Conservation (phyloP, 768 basidiomycete species). For the Suillus hirtellus region DNA sequence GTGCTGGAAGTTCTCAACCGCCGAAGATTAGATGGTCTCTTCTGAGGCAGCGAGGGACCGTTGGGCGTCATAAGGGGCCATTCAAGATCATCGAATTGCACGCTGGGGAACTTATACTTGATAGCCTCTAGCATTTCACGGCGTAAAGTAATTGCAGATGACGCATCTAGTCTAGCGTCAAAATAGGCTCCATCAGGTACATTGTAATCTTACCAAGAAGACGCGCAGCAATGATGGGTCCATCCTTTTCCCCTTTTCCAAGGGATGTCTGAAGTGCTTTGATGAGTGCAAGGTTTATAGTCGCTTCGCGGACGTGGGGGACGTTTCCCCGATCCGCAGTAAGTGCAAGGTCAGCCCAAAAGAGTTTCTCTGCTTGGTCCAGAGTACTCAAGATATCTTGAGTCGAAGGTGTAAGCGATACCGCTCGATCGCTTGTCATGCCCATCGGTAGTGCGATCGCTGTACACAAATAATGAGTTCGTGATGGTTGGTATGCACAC, state of each 20-base stretch:
- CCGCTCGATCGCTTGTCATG: slow-evolving; percentile 49
- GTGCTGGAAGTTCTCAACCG: slow-evolving; percentile 25
- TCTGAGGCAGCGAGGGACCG: slow-evolving; percentile 37
- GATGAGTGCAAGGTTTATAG: slow-evolving; percentile 68
- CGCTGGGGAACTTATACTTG: slow-evolving; percentile 60
- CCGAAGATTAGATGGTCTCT: slow-evolving; percentile 16
- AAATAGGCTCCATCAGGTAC: neutral
- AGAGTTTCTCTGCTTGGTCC: slow-evolving; percentile 65
- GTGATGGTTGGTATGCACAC: neutral
- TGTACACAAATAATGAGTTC: slow-evolving; percentile 33
- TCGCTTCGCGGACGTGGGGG: slow-evolving; percentile 71
- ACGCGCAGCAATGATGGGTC: slow-evolving; percentile 57
- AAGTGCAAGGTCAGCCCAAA: slow-evolving; percentile 62
- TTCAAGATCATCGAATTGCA: slow-evolving; percentile 59
- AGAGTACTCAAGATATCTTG: slow-evolving; percentile 63
- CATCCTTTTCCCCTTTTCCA: slow-evolving; percentile 53
- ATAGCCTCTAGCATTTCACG: slow-evolving; percentile 87
- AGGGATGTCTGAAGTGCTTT: slow-evolving; percentile 79
- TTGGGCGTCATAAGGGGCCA: slow-evolving; percentile 65
- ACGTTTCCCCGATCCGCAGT: slow-evolving; percentile 62
- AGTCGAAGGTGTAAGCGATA: slow-evolving; percentile 43
- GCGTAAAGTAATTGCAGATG: slow-evolving; percentile 74
- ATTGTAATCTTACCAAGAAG: slow-evolving; percentile 52
- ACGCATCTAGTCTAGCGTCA: slow-evolving; percentile 53
- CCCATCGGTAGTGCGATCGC: slow-evolving; percentile 86